Evolutionary conservation across 2,329 filamentous ascomycete genomes (phyloP).

Genomic region (Venturia effusa): DNA sequence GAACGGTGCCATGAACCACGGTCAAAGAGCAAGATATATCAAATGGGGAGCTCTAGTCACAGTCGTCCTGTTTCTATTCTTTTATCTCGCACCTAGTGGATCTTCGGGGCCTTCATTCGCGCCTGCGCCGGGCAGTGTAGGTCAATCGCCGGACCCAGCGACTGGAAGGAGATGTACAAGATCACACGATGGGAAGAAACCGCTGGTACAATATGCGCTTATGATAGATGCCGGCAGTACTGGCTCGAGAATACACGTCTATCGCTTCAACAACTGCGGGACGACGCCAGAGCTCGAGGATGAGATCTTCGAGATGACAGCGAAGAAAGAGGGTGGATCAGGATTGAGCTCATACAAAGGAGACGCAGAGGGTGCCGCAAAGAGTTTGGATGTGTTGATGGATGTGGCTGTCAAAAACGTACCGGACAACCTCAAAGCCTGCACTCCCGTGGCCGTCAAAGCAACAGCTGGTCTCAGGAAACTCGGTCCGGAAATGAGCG

Average conservation of each 20-base stretch:
- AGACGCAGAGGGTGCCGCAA: conserved; percentile 78
- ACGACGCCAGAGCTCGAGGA: conserved; percentile 86
- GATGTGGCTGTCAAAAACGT: conserved; percentile 74
- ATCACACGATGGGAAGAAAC: conserved; percentile 78
- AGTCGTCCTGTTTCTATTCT: conserved; percentile 46
- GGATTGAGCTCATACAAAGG: conserved; percentile 77
- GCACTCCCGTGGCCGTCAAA: conserved; percentile 93
- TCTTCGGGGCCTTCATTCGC: not conserved
- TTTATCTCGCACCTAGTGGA: conserved; percentile 40
- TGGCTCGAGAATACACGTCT: conserved; percentile 94
- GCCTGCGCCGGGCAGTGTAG: conserved; percentile 21
- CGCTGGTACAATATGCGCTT: conserved; percentile 90
- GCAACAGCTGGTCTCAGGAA: conserved; percentile 89
- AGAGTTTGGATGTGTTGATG: conserved; percentile 80
- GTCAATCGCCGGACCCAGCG: conserved; percentile 43
- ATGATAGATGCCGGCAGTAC: conserved; percentile 99
- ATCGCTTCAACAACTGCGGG: conserved; percentile 98
- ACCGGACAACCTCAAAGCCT: conserved; percentile 80
- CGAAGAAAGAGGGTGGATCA: conserved; percentile 68
- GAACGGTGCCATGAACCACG: conserved; percentile 46
- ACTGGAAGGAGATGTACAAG: conserved; percentile 66
- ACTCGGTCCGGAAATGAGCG: conserved; percentile 68
- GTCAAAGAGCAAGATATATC: conserved; percentile 47
- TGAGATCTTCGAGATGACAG: conserved; percentile 89
- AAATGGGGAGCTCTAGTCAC: conserved; percentile 51